Conservation (phyloP, 257 asterid genomes). For the Scutellaria minor region DNA sequence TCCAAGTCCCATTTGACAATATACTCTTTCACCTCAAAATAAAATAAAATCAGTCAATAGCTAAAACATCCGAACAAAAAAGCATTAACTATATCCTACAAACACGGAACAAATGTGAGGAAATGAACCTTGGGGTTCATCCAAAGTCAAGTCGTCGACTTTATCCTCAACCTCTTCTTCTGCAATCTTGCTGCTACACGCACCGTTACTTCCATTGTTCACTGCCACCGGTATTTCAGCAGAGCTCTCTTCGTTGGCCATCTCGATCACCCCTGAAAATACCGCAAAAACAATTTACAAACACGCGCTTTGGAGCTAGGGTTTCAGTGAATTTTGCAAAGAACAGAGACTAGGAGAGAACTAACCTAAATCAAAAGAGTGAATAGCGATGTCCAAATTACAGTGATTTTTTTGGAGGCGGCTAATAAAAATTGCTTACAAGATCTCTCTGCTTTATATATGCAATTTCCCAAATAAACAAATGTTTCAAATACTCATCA, state of each 20-base stretch:
- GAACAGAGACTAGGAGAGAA: not conserved
- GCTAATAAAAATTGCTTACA: not conserved
- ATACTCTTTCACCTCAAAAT: slow-evolving; percentile 12
- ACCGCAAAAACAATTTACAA: slow-evolving; percentile 12
- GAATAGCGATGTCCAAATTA: not conserved
- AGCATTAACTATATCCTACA: not conserved
- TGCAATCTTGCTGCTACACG: slow-evolving; percentile 40
- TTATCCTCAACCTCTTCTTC: slow-evolving; percentile 59
- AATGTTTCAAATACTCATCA: not conserved
- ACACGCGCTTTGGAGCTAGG: slow-evolving; percentile 10
- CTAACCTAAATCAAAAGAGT: not conserved
- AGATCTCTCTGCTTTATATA: slow-evolving; percentile 16
- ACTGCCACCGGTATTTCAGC: slow-evolving; percentile 40
- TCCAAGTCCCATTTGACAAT: not conserved
- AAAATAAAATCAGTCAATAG: not conserved
- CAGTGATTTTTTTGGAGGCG: not conserved
- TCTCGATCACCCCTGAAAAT: slow-evolving; percentile 42
- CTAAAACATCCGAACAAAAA: not conserved
- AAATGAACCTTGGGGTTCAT: slow-evolving; percentile 61
- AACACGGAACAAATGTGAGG: not conserved
- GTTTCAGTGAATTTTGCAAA: not conserved
- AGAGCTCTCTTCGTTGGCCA: slow-evolving; percentile 38
- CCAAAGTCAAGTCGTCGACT: slow-evolving; percentile 54
- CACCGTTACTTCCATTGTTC: slow-evolving; percentile 42
- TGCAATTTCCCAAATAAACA: not conserved